These are phyloP conservation scores for Phytophthora fragariae DNA, from an alignment of 352 stramenopile genomes.

Conservation along the genomic window DNA sequence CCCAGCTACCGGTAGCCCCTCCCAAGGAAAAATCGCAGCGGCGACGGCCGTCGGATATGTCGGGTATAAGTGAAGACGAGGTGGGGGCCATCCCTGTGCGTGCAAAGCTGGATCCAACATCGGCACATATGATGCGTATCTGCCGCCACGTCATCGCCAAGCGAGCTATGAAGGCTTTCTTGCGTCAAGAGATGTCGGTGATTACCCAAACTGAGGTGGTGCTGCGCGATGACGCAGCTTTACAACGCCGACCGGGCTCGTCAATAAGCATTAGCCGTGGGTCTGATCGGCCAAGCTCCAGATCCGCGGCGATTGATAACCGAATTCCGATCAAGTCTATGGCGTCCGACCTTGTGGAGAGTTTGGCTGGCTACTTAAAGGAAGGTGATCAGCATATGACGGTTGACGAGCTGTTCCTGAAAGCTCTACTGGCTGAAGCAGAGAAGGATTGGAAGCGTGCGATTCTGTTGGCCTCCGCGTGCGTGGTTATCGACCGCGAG, in stretches of 20 bases:
- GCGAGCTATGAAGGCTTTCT: slow-evolving; percentile 67
- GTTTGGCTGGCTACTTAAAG: slow-evolving; percentile 57
- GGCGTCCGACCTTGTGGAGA: slow-evolving; percentile 50
- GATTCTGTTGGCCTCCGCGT: slow-evolving; percentile 76
- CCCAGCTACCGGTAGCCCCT: background rate
- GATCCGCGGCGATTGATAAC: slow-evolving; percentile 16
- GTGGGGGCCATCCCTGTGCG: slow-evolving; percentile 15
- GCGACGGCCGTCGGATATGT: slow-evolving; percentile 9
- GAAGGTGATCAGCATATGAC: slow-evolving; percentile 67
- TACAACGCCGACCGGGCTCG: slow-evolving; percentile 44
- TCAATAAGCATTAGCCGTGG: slow-evolving; percentile 19
- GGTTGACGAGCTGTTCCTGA: slow-evolving; percentile 68
- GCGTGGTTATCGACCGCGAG: slow-evolving; percentile 71
- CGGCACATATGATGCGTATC: slow-evolving; percentile 68
- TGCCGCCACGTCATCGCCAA: slow-evolving; percentile 82
- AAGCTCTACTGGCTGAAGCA: slow-evolving; percentile 58
- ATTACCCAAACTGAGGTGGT: slow-evolving; percentile 63
- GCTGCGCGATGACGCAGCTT: slow-evolving; percentile 52
- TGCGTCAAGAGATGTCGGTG: slow-evolving; percentile 67
- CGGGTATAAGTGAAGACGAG: slow-evolving; percentile 32
- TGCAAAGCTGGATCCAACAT: slow-evolving; percentile 59
- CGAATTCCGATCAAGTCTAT: slow-evolving; percentile 56
- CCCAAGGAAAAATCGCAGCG: slow-evolving; percentile 24
- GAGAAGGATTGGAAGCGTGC: slow-evolving; percentile 74
- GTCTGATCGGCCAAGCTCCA: slow-evolving; percentile 17